Base-by-base conservation (phyloP, 2,329 filamentous ascomycete genomes). In the Didymella glomerata region DNA sequence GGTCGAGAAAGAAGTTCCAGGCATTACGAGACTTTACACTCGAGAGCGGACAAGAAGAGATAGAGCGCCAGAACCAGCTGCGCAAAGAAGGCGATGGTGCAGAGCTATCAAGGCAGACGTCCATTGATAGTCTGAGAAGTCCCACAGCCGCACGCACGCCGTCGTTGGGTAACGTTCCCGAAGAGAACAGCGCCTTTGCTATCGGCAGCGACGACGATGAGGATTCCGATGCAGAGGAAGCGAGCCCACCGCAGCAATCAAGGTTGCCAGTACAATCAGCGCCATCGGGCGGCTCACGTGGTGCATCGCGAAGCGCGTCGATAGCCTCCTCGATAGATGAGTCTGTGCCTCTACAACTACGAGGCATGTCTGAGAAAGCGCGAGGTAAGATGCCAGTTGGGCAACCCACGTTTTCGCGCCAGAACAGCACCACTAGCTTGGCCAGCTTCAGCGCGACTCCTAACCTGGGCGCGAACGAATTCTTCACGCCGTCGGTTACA, bases 341-440 rank as follows among this genome's bases (percentile, higher is more conserved):
- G 60, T 89, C 90, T 4, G 86, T 96, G 10, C 93, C 92, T 14
- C 84, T 88, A 20, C 93, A 97, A 74, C 76, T 96, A 28, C 86
- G 92, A 57, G 93, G 93, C 54, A 97, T 98, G 91, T 97, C 94
- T 20, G 95, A 98, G 77, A 99, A 98, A 76, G 95, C 95, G 16
- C 85, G 95, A 48, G 95, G 95, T 8, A 99, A 99, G 78, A 92
- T 96, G 88, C 95, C 94, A 27, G 92, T 91, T 13, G 90, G 91
- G 1, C 84, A 89, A 48, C 85, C 86, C n/a, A 86, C 86, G 2
- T 97, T 97, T 75, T 97, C 93, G 0, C 85, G 94, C 18, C 93
- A 97, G 72, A 97, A 95, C 72, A 96, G 93, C 76, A 91, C 89
- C 27, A 91, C 91, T 1, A 97, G 92, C 70, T 82, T 97, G 34